A percentile compares a stretch with the other conserved stretches of the same genome.
phyloP scores from a whole-genome alignment of 2,329 filamentous ascomycete species.

The Dactylella cylindrospora region DNA sequence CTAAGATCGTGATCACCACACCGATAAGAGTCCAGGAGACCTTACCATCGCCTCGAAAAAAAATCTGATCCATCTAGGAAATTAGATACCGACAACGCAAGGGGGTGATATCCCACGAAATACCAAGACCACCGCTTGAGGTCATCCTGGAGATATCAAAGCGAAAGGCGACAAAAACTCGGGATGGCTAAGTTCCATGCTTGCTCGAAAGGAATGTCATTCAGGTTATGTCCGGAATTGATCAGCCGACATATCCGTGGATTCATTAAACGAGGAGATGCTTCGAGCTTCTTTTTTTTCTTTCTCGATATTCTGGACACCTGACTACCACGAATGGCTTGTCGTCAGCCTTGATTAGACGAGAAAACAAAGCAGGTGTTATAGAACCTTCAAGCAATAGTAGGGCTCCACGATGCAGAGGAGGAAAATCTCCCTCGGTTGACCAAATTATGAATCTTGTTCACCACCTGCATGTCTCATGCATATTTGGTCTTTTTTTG shows the following conservation, averaged over 20 bases:
- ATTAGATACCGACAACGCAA: too few relatives aligned
- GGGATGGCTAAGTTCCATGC: too few relatives aligned
- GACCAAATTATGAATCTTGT: conserved; percentile 42
- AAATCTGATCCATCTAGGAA: too few relatives aligned
- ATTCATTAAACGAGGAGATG: too few relatives aligned
- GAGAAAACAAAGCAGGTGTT: too few relatives aligned
- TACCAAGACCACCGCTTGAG: conserved; percentile 2
- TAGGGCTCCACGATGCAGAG: conserved; percentile 32
- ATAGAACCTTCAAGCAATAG: conserved; percentile 42
- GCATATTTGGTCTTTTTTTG: conserved; percentile 15
- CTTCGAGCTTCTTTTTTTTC: conserved; percentile 8
- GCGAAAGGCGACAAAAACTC: conserved; percentile 23
- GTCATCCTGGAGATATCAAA: conserved; percentile 33
- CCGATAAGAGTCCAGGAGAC: too few relatives aligned
- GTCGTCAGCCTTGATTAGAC: conserved; percentile 3
- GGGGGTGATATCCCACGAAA: neutral
- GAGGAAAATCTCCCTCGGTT: conserved; percentile 26
- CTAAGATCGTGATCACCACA: too few relatives aligned
- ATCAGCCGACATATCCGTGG: too few relatives aligned
- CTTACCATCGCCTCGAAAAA: too few relatives aligned
- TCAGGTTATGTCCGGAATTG: too few relatives aligned
- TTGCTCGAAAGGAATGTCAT: too few relatives aligned
- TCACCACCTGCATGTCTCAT: conserved; percentile 35
- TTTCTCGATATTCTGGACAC: conserved; percentile 13
- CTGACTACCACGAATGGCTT: conserved; percentile 8